Conservation (phyloP, 2,329 filamentous ascomycete species). For the Ophiobolus disseminans region DNA sequence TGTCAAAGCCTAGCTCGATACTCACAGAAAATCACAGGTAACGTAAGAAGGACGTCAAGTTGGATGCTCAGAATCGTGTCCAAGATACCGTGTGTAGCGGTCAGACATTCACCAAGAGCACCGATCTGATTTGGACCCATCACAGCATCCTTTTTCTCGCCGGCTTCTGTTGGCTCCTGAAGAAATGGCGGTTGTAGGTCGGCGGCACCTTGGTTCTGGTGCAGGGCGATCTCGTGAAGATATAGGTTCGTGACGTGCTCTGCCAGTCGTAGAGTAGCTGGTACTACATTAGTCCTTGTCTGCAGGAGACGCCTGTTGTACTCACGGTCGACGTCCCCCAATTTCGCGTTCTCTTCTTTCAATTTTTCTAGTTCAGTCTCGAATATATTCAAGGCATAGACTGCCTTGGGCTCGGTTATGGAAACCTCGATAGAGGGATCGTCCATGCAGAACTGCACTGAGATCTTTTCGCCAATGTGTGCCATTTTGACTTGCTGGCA, state of each 20-base stretch:
- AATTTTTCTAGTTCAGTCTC: constrained; percentile 57
- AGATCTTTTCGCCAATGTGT: constrained; percentile 65
- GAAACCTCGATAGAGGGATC: constrained; percentile 59
- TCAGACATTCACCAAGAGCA: constrained; percentile 56
- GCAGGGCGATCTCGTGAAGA: constrained; percentile 59
- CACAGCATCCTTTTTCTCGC: constrained; percentile 48
- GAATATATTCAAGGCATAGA: constrained; percentile 62
- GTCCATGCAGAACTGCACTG: constrained; percentile 64
- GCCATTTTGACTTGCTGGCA: constrained; percentile 66
- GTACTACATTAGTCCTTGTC: constrained; percentile 8
- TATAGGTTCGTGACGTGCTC: constrained; percentile 59
- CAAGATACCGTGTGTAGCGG: constrained; percentile 56
- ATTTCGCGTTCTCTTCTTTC: constrained; percentile 46
- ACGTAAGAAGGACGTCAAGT: constrained; percentile 50
- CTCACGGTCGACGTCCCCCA: constrained; percentile 48
- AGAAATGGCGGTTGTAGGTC: constrained; percentile 56
- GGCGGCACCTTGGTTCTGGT: constrained; percentile 51
- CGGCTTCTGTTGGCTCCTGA: constrained; percentile 49
- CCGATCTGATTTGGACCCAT: constrained; percentile 56
- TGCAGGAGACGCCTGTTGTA: not conserved
- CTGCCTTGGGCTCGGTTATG: constrained; percentile 63
- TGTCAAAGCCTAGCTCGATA: not conserved
- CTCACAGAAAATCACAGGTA: constrained; percentile 57
- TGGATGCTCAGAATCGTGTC: constrained; percentile 59
- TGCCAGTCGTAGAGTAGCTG: constrained; percentile 52